Conservation (phyloP, 176 grass and related monocot genomes). For the Dendrocalamus sinicus region DNA sequence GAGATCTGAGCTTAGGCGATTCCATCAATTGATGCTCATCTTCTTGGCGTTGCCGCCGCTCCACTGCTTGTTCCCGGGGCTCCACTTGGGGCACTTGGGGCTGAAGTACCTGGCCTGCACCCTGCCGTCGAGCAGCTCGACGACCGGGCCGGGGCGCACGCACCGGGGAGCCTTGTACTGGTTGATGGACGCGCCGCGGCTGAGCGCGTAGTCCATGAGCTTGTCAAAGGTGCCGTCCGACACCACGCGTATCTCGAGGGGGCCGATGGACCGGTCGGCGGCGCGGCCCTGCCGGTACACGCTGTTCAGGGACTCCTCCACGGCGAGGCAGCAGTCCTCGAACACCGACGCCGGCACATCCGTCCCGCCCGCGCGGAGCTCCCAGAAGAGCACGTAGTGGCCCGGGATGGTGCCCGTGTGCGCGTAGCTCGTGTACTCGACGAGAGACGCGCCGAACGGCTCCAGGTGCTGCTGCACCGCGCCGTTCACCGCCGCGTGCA, state of each 20-base stretch:
- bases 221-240: conserved; percentile 59
- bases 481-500: conserved; percentile 63
- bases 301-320: conserved; percentile 68
- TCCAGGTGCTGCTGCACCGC: conserved; percentile 53
- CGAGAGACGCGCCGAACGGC: conserved; percentile 53
- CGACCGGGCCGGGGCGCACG: conserved; percentile 53
- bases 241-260: conserved; percentile 74
- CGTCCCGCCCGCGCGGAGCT: conserved; percentile 45
- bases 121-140: conserved; percentile 50
- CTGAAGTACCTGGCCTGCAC: conserved; percentile 52
- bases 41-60: not conserved
- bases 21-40: not conserved
- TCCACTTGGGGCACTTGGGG: conserved; percentile 61
- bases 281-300: conserved; percentile 66
- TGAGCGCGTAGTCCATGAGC: conserved; percentile 71
- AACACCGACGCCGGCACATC: conserved; percentile 51
- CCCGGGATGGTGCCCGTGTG: conserved; percentile 48
- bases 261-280: conserved; percentile 57
- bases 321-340: conserved; percentile 66
- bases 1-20: not conserved
- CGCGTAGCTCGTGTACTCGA: conserved; percentile 83
- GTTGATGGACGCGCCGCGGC: conserved; percentile 65
- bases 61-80: conserved; percentile 48
- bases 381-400: conserved; percentile 87
- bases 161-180: conserved; percentile 86